These are phyloP conservation scores for Aspergillus sp. DNA, from an alignment of 2,329 filamentous ascomycete species.

Conservation along the genomic window DNA sequence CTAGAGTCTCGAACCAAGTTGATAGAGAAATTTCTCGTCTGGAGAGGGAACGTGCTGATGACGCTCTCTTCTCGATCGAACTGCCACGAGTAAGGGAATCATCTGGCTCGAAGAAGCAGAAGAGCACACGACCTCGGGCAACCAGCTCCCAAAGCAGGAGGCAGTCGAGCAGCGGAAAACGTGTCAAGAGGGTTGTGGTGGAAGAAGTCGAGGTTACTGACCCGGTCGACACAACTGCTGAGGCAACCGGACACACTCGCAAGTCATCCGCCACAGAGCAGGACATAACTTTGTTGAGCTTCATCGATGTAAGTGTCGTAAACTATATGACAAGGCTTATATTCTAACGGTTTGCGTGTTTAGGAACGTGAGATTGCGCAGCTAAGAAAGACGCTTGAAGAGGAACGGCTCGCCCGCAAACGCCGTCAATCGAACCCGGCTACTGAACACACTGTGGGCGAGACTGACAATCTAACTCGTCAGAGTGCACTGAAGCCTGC, in stretches of 20 bases:
- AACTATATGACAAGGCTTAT: neutral
- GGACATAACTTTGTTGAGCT: conserved; percentile 56
- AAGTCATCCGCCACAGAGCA: conserved; percentile 26
- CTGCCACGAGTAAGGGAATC: conserved; percentile 26
- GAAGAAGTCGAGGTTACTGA: conserved; percentile 34
- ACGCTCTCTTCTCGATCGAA: conserved; percentile 39
- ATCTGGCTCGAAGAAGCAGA: conserved; percentile 23
- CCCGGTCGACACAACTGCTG: conserved; percentile 28
- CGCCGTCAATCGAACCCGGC: conserved; percentile 33
- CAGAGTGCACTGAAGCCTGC: conserved; percentile 38
- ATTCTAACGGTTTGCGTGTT: neutral
- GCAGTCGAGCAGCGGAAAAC: conserved; percentile 38
- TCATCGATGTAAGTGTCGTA: conserved; percentile 46
- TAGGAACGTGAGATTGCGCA: conserved; percentile 51
- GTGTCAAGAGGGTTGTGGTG: conserved; percentile 38
- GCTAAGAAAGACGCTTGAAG: conserved; percentile 56
- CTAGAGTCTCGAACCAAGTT: conserved; percentile 35
- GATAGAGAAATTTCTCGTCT: conserved; percentile 37
- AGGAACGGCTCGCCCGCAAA: conserved; percentile 50
- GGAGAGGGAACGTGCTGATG: conserved; percentile 38
- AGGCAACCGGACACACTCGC: conserved; percentile 26
- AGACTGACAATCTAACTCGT: conserved; percentile 39
- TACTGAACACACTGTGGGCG: conserved; percentile 37
- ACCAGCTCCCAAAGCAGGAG: conserved; percentile 26
- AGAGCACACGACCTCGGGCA: conserved; percentile 18